A percentile compares a stretch with the other conserved stretches of the same genome.
Conservation (phyloP, 306 rosid species). For the Benincasa hispida region DNA sequence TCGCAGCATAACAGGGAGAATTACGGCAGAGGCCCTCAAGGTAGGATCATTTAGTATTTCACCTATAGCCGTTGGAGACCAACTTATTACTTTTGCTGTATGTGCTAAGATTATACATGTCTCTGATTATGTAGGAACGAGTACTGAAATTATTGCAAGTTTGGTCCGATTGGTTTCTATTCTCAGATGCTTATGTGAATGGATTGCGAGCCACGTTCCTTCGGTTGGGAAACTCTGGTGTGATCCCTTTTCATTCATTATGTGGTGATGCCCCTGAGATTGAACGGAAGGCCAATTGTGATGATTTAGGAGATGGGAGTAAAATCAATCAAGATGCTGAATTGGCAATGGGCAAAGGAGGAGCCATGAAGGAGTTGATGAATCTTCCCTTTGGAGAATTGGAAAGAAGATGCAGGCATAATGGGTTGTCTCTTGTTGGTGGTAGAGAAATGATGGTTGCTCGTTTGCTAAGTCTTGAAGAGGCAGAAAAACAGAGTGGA, state of each 20-base stretch:
- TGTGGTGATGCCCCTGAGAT: conserved; percentile 84
- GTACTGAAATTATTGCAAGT: conserved; percentile 94
- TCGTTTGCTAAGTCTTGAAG: conserved; percentile 86
- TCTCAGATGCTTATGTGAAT: conserved; percentile 93
- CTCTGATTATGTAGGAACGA: conserved; percentile 59
- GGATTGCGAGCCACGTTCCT: conserved; percentile 93
- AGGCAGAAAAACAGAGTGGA: conserved; percentile 87
- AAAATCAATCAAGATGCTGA: conserved; percentile 84
- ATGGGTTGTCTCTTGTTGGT: conserved; percentile 95
- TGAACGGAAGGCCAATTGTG: conserved; percentile 55
- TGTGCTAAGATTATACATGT: conserved; percentile 6
- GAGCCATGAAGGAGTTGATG: conserved; percentile 81
- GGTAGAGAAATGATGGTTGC: conserved; percentile 98
- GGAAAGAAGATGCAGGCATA: conserved; percentile 96
- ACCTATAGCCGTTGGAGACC: background rate
- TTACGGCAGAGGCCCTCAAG: conserved; percentile 98
- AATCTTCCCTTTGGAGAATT: conserved; percentile 81
- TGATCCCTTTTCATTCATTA: conserved; percentile 68
- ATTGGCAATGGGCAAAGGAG: conserved; percentile 96
- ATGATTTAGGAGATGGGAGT: conserved; percentile 41
- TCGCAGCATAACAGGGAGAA: conserved; percentile 84
- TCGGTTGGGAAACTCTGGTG: conserved; percentile 87
- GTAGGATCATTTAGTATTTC: conserved; percentile 25
- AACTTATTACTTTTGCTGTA: background rate
- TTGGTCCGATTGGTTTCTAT: conserved; percentile 99